Evolutionary conservation across 1,284 basidiomycete genomes (phyloP), one percentile per base, ranked within the genome.

Genomic region (Marasmius oreades): DNA sequence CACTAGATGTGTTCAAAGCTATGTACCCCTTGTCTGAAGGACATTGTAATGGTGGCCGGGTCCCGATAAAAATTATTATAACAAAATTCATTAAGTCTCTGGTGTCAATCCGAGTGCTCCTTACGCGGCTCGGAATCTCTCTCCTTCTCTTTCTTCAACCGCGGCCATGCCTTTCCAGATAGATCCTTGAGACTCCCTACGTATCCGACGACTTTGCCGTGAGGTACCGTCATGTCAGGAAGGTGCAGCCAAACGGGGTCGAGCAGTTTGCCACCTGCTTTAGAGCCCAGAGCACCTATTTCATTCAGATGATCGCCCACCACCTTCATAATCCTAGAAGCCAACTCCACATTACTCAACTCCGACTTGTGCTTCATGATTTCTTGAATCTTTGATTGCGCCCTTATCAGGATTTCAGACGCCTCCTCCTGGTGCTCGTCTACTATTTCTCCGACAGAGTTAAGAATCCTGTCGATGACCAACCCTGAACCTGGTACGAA

Each of bases 391-490:
- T 77, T 70, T 37, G 72, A 68, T 61, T 77, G 73, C 6, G 72
- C 70, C 31, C 69, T 67, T 44, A 69, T 63, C 39, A 78, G 63
- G 59, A 79, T 72, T 52, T 68, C 64, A 58, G 73, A 66, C 44
- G 77, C 71, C 56, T 77, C 75, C 12, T 74, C 72, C 11, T 74
- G 71, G 61, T 80, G 77, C 52, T 68, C 69, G 33, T 73, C 68
- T 50, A 69, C 69, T 28, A 79, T 63, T 44, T 70, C 59, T 55
- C 79, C 77, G 48, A 80, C 65, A 31, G 72, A 65, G 60, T 77
- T 73, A 61, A 80, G 79, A 1, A 70, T 67, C 28, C 68, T 64
- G 64, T 80, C 76, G 58, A 81, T 66, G 58, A 73, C 71, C n/a
- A 63, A 55, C 5, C 68, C 64, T 14, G 72, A 74, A 6, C 79